Percentiles rank a stretch among this genome's conserved stretches.
These are phyloP conservation scores for Rhazya stricta DNA, from an alignment of 257 asterid species.

Conservation along the genomic window DNA sequence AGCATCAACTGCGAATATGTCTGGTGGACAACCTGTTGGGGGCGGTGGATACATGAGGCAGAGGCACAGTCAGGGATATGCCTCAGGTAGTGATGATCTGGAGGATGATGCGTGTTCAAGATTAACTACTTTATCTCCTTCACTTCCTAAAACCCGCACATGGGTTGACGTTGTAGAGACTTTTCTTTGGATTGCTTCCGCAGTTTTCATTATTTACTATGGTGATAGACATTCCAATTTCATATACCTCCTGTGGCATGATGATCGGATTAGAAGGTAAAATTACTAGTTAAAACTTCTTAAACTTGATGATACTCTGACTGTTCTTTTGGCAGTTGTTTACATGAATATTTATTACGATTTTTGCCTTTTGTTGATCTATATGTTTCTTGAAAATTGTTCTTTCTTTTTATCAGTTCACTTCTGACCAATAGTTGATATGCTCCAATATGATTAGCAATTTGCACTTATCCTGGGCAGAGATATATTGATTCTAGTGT, in stretches of 20 bases:
- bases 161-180: conserved; percentile 49
- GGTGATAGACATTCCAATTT: conserved; percentile 51
- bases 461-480: background rate
- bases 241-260: conserved; percentile 48
- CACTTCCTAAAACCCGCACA: conserved; percentile 32
- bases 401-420: background rate
- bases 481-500: background rate
- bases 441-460: background rate
- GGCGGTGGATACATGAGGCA: conserved; percentile 49
- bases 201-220: conserved; percentile 43
- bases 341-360: background rate
- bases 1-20: conserved; percentile 29
- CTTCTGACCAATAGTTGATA: background rate
- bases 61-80: conserved; percentile 59
- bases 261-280: conserved; percentile 47
- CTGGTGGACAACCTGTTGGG: conserved; percentile 55
- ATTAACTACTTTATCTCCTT: conserved; percentile 19
- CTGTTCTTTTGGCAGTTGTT: background rate
- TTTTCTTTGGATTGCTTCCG: conserved; percentile 52
- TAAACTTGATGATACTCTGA: background rate
- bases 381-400: background rate
- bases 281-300: background rate
- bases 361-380: background rate
- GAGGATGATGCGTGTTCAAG: conserved; percentile 67
- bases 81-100: conserved; percentile 57